Base-by-base conservation (phyloP, 2,329 filamentous ascomycete species). In the Colletotrichum limetticola region DNA sequence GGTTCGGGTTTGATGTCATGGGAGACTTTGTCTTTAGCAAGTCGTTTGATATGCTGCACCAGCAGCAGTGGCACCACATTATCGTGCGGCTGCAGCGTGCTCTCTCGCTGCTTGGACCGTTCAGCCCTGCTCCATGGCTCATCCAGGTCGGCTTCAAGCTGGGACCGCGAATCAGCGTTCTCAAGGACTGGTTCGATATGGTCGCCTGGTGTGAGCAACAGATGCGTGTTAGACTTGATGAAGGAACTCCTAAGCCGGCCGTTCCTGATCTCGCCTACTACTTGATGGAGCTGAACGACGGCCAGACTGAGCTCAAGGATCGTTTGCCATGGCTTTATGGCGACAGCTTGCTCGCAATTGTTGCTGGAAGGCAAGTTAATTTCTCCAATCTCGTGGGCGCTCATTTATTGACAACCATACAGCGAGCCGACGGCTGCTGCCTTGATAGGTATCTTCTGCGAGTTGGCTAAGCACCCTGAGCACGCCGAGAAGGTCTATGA, bases 11-110 rank as follows among this genome's bases (percentile, higher is more conserved):
- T 9, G 78, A 83, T 42, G 76, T 82, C 49, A 84, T 85, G 78
- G 81, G 82, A 3, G 80, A 83, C 32, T 75, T 84, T 16, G 76
- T 79, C 4, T 81, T 84, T 63, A 78, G 80, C 26, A 79, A 80
- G 68, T 79, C 80, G 0, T 84, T 84, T 67, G 75, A 78, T 28
- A 82, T 83, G 80, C 74, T 83, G 28, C 60, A 68, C 1, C 62
- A 77, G 24, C 64, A 77, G 32, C 52, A 77, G 22, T 80, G 77
- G 78, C 79, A 80, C 32, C 66, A 76, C 32, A 77, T 78, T 6
- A 74, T 82, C n/a, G 35, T 76, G 22, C 74, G 71, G 28, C 55
- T 80, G 16, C 79, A 78, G 28, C 70, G 75, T 4, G 78, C 79
- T 0, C 62, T 79, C 7, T 76, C 76, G 1, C 68, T 83, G 1